Conservation (phyloP, 2,329 filamentous ascomycete genomes). For the Emmonsiellopsis sp. region DNA sequence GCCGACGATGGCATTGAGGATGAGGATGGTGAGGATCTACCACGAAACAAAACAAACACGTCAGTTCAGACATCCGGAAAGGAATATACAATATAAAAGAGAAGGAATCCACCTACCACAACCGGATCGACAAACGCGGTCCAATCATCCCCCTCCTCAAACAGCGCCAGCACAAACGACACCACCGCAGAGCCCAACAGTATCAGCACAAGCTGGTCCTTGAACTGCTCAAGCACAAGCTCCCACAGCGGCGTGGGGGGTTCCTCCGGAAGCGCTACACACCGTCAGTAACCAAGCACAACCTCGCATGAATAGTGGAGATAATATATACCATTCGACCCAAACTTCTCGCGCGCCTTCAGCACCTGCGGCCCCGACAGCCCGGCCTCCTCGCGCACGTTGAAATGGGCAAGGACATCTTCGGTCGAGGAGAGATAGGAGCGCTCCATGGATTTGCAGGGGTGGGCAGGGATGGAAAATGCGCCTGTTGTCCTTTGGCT, state of each 20-base stretch:
- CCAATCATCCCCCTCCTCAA: slow-evolving; percentile 90
- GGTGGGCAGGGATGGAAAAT: no score
- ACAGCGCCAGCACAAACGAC: slow-evolving; percentile 84
- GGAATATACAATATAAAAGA: background rate
- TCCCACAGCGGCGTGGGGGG: slow-evolving; percentile 94
- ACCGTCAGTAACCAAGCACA: background rate
- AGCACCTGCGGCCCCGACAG: slow-evolving; percentile 41
- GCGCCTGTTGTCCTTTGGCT: no score
- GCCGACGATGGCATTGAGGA: slow-evolving; percentile 93
- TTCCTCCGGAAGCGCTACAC: slow-evolving; percentile 66
- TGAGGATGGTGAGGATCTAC: slow-evolving; percentile 89
- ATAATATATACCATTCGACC: slow-evolving; percentile 42
- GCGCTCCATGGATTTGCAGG: slow-evolving; percentile 38
- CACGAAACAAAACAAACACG: background rate
- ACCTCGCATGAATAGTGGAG: background rate
- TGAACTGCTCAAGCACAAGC: slow-evolving; percentile 96
- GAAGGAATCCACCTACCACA: slow-evolving; percentile 54
- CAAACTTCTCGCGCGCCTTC: slow-evolving; percentile 39
- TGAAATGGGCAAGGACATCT: slow-evolving; percentile 44
- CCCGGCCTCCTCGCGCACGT: slow-evolving; percentile 41
- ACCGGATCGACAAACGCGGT: slow-evolving; percentile 93
- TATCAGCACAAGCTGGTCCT: slow-evolving; percentile 95
- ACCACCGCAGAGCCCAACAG: slow-evolving; percentile 85
- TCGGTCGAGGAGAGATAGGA: slow-evolving; percentile 40
- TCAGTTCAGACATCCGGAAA: background rate